These are phyloP conservation scores for Penicillium decumbens DNA, from an alignment of 2,329 filamentous ascomycete genomes.

Conservation along the genomic window DNA sequence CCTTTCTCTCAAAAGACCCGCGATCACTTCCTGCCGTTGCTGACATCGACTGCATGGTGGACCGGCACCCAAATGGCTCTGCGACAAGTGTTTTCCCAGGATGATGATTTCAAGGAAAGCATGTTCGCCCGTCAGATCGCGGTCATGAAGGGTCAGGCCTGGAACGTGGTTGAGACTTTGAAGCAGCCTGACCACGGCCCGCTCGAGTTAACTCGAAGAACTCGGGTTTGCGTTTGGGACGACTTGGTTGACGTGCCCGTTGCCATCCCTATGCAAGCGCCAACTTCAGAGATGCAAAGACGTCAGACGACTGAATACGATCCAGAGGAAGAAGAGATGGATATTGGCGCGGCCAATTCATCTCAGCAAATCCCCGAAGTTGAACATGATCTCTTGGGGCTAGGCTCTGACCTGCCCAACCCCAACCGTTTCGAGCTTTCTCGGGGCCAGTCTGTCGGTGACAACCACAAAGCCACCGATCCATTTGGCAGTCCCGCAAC, in stretches of 20 bases:
- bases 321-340: conserved; percentile 76
- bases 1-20: conserved; percentile 92
- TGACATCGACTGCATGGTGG: conserved; percentile 97
- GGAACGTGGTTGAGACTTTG: conserved; percentile 97
- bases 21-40: conserved; percentile 89
- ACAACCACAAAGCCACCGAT: conserved; percentile 31
- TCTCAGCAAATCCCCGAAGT: conserved; percentile 46
- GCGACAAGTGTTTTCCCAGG: conserved; percentile 81
- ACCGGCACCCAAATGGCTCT: conserved; percentile 84
- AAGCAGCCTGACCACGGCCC: conserved; percentile 91
- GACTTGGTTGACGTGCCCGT: conserved; percentile 94
- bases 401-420: conserved; percentile 64
- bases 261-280: conserved; percentile 79
- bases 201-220: conserved; percentile 81
- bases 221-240: conserved; percentile 95
- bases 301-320: conserved; percentile 53
- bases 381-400: conserved; percentile 64
- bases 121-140: conserved; percentile 99
- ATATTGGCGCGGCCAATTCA: conserved; percentile 70
- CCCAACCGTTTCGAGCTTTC: conserved; percentile 70
- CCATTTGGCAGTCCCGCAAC: conserved; percentile 36
- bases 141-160: conserved; percentile 98
- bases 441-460: conserved; percentile 37
- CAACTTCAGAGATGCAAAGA: conserved; percentile 77
- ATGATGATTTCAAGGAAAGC: conserved; percentile 93